phyloP scores from a whole-genome alignment of 108 stramenopile species.

The Pseudonitzschia multistriata region DNA sequence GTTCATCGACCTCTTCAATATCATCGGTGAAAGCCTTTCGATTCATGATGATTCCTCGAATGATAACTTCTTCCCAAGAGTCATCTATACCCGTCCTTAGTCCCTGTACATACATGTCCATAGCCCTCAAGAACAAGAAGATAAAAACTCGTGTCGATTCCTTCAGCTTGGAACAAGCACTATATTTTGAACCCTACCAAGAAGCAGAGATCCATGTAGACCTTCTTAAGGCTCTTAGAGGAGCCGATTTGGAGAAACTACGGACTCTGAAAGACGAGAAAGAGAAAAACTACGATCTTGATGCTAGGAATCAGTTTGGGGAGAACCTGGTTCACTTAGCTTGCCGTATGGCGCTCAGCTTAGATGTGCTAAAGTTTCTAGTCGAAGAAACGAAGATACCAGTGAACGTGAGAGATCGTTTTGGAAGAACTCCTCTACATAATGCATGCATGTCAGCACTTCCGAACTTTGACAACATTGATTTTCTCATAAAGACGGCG shows the following conservation, averaged over 20 bases:
- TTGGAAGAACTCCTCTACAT: conserved; percentile 75
- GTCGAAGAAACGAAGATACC: conserved; percentile 41
- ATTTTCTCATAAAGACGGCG: conserved; percentile 23
- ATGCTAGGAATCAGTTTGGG: conserved; percentile 60
- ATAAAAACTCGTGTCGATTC: conserved; percentile 6
- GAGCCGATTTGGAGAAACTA: conserved; percentile 3
- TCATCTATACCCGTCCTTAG: conserved; percentile 1
- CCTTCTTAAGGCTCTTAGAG: conserved; percentile 12
- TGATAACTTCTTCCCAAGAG: background rate
- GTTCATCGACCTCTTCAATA: conserved; percentile 3
- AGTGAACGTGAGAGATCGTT: conserved; percentile 62
- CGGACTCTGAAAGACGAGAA: background rate
- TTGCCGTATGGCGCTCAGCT: conserved; percentile 49
- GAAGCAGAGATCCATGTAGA: conserved; percentile 15
- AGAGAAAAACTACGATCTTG: conserved; percentile 19
- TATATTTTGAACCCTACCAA: conserved; percentile 28
- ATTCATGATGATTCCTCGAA: background rate
- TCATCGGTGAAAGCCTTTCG: background rate
- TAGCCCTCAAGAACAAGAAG: conserved; percentile 14
- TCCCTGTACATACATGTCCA: conserved; percentile 11
- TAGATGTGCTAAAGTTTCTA: conserved; percentile 36
- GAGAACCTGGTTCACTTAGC: conserved; percentile 81
- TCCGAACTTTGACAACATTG: conserved; percentile 46
- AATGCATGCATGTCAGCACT: conserved; percentile 71
- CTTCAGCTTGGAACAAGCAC: conserved; percentile 16